phyloP scores from a whole-genome alignment of 805 yeast genomes.

The Candida argentea region DNA sequence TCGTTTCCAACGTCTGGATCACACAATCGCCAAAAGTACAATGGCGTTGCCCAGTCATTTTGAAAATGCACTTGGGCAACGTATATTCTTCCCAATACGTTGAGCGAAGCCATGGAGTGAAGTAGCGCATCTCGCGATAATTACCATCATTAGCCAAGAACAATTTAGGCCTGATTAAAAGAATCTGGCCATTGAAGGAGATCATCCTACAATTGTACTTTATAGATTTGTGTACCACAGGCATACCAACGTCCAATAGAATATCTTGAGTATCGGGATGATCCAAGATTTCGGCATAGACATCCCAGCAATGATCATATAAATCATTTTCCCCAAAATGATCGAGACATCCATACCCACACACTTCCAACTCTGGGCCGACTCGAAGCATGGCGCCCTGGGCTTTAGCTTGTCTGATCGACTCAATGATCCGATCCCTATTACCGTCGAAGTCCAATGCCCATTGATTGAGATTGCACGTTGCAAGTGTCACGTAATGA shows the following conservation, averaged over 20 bases:
- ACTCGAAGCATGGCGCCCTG: constrained; percentile 76
- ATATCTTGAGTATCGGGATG: constrained; percentile 66
- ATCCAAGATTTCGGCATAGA: constrained; percentile 66
- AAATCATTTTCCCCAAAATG: constrained; percentile 88
- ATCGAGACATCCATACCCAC: constrained; percentile 93
- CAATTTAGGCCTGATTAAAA: constrained; percentile 85
- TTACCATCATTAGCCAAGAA: constrained; percentile 97
- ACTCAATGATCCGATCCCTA: constrained; percentile 78
- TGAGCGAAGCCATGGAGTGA: constrained; percentile 87
- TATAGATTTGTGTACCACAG: constrained; percentile 76
- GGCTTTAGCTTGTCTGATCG: constrained; percentile 67
- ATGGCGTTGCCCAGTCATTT: constrained; percentile 52
- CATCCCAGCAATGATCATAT: constrained; percentile 89
- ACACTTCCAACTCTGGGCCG: constrained; percentile 92
- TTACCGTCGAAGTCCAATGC: constrained; percentile 97
- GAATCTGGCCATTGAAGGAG: constrained; percentile 66
- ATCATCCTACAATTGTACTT: constrained; percentile 87
- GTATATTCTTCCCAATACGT: constrained; percentile 62
- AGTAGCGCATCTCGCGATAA: constrained; percentile 94
- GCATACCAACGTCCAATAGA: constrained; percentile 89
- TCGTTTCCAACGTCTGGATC: constrained; percentile 72
- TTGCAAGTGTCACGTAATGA: constrained; percentile 78
- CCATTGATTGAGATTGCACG: constrained; percentile 97
- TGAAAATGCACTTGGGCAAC: constrained; percentile 62
- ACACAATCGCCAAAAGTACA: constrained; percentile 90